phyloP scores from a whole-genome alignment of 768 basidiomycete genomes.

The Boletus eberwhitei region DNA sequence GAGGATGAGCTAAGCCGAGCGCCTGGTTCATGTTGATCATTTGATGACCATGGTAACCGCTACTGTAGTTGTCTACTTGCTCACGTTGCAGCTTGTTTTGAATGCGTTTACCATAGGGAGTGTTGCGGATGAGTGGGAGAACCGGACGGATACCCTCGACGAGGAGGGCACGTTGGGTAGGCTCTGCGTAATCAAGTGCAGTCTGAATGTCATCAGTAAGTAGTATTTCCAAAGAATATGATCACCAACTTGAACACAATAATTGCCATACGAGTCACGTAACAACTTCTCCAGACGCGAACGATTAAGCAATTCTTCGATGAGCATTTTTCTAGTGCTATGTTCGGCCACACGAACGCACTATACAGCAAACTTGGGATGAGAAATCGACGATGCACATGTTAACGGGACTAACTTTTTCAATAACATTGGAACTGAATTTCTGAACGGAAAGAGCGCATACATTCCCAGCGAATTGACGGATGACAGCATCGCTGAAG shows the following conservation, averaged over 20 bases:
- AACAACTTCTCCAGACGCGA: conserved; percentile 92
- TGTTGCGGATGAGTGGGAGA: conserved; percentile 96
- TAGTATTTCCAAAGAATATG: neutral
- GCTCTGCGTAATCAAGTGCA: conserved; percentile 95
- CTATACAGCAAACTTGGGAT: conserved; percentile 29
- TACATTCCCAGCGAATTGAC: conserved; percentile 96
- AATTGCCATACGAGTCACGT: conserved; percentile 95
- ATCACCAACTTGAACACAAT: conserved; percentile 77
- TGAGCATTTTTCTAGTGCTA: conserved; percentile 87
- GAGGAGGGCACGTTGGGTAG: conserved; percentile 84
- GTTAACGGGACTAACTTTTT: conserved; percentile 59
- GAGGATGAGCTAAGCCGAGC: conserved; percentile 41
- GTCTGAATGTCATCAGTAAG: conserved; percentile 53
- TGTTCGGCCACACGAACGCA: conserved; percentile 95
- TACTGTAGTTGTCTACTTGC: conserved; percentile 67
- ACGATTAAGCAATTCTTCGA: conserved; percentile 93
- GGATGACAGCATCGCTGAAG: conserved; percentile 96
- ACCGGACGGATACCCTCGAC: conserved; percentile 99
- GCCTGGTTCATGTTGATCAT: conserved; percentile 57
- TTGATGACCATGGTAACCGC: conserved; percentile 58
- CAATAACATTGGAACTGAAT: conserved; percentile 98
- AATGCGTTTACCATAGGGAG: conserved; percentile 98
- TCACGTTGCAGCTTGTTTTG: conserved; percentile 98
- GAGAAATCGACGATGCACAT: neutral
- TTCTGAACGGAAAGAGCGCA: conserved; percentile 98